Conservation (phyloP, 2,329 filamentous ascomycete genomes). For the Dactylellina cionopaga region DNA sequence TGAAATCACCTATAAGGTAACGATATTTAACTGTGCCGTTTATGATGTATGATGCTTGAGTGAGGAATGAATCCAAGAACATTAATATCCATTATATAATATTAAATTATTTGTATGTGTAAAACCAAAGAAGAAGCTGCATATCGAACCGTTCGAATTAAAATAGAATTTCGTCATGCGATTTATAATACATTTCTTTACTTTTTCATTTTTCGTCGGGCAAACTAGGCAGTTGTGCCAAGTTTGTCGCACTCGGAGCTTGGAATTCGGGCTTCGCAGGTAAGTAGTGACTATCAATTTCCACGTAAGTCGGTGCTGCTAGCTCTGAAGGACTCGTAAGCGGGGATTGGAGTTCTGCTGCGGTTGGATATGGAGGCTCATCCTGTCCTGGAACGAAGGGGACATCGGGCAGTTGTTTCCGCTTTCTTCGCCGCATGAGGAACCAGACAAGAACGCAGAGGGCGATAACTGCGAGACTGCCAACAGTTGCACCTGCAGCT, state of each 20-base stretch:
- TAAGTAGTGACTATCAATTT: slow-evolving; percentile 21
- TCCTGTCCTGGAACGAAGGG: slow-evolving; percentile 1
- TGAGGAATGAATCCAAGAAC: too few species aligned
- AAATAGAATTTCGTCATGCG: too few species aligned
- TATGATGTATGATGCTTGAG: too few species aligned
- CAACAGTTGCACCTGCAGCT: slow-evolving; percentile 22
- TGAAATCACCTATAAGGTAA: too few species aligned
- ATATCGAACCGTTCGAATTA: too few species aligned
- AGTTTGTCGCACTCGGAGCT: neutral
- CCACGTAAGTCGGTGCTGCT: neutral
- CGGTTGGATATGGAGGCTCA: neutral
- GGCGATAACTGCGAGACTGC: slow-evolving; percentile 7
- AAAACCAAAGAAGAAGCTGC: too few species aligned
- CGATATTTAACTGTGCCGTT: too few species aligned
- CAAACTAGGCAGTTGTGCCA: slow-evolving; percentile 4
- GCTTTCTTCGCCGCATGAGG: slow-evolving; percentile 17
- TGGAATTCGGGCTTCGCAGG: neutral
- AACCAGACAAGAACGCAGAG: slow-evolving; percentile 10
- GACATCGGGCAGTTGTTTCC: slow-evolving; percentile 1
- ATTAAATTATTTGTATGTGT: too few species aligned
- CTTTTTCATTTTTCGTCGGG: neutral
- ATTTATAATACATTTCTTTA: neutral
- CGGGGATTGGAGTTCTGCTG: slow-evolving; percentile 15
- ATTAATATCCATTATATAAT: too few species aligned
- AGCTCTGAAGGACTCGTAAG: neutral